Conservation (phyloP, 441 rosid species). For the Bocquillonia castaneifolia region DNA sequence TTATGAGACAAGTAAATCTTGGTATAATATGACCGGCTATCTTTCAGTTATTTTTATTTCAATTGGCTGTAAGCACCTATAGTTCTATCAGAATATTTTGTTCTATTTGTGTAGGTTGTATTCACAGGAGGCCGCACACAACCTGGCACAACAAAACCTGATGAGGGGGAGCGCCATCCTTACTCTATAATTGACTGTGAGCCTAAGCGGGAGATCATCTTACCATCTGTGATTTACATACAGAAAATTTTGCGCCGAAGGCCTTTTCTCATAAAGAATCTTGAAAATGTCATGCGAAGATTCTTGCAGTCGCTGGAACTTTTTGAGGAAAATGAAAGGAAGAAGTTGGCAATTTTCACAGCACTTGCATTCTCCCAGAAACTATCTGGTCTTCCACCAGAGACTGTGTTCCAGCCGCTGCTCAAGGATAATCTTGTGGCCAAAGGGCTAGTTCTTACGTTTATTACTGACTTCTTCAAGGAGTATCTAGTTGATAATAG, state of each 20-base stretch:
- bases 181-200: constrained; percentile 86
- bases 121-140: constrained; percentile 98
- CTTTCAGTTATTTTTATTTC: not conserved
- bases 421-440: constrained; percentile 96
- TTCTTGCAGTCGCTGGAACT: constrained; percentile 96
- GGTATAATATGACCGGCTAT: not conserved
- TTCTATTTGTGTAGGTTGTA: constrained; percentile 51
- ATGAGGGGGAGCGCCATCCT: constrained; percentile 94
- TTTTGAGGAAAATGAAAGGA: constrained; percentile 94
- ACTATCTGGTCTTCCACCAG: constrained; percentile 92
- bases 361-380: constrained; percentile 98
- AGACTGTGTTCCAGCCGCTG: constrained; percentile 93
- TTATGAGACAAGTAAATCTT: not conserved
- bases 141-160: constrained; percentile 94
- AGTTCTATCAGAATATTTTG: constrained; percentile 1
- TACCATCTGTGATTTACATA: constrained; percentile 81
- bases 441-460: constrained; percentile 95
- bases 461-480: constrained; percentile 91
- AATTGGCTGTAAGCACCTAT: not conserved
- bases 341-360: constrained; percentile 93
- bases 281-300: constrained; percentile 89
- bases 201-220: constrained; percentile 70
- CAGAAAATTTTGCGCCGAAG: constrained; percentile 84
- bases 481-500: constrained; percentile 91
- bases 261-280: constrained; percentile 93